These are phyloP conservation scores for Hsuehochloa calcarea DNA, from an alignment of 176 grass and related monocot species.

Conservation along the genomic window DNA sequence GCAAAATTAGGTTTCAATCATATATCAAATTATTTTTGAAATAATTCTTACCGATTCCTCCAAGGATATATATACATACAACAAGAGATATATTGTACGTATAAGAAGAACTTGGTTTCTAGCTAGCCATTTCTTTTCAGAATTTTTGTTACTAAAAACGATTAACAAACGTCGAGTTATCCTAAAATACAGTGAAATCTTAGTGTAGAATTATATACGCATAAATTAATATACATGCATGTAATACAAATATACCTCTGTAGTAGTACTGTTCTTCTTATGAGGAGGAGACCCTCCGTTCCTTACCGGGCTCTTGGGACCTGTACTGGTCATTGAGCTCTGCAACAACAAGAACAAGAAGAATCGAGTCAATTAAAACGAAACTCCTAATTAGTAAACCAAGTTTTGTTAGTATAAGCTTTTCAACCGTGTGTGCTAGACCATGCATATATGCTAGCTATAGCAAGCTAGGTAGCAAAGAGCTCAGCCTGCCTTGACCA, in stretches of 20 bases:
- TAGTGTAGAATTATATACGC: background rate
- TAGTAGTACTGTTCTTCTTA: slow-evolving; percentile 30
- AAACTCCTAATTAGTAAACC: background rate
- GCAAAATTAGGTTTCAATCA: background rate
- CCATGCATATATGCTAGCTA: background rate
- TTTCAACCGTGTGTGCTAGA: background rate
- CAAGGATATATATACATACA: background rate
- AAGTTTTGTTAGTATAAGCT: background rate
- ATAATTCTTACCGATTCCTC: background rate
- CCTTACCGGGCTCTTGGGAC: slow-evolving; percentile 40
- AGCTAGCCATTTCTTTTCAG: background rate
- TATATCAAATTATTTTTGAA: background rate
- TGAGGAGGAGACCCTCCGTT: slow-evolving; percentile 44
- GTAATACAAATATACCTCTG: slow-evolving; percentile 18
- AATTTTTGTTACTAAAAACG: background rate
- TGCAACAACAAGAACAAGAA: background rate
- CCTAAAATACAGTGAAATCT: background rate
- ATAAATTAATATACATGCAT: background rate
- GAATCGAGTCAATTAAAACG: background rate
- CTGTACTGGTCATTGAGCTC: slow-evolving; percentile 29
- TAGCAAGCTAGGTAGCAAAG: background rate
- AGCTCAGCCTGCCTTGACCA: background rate
- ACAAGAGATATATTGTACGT: background rate
- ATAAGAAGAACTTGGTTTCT: background rate
- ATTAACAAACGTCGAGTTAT: background rate